These are phyloP conservation scores for Graphilbum sp. DNA, from an alignment of 2,329 filamentous ascomycete species.

Conservation along the genomic window DNA sequence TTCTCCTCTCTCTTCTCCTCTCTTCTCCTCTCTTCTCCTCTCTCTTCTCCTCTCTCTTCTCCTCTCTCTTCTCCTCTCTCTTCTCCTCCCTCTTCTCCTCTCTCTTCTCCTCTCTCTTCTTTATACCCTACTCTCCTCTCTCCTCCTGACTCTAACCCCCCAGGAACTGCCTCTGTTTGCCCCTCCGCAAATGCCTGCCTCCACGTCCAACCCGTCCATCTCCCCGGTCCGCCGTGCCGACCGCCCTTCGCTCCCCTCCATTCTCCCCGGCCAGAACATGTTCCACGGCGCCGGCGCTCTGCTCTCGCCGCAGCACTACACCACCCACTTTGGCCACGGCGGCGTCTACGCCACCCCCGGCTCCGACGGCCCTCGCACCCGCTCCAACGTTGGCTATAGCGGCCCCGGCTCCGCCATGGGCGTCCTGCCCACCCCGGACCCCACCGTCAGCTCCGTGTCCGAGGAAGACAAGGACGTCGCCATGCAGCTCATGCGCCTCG, in stretches of 20 bases:
- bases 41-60: slow-evolving; percentile 11
- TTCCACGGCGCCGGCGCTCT: slow-evolving; percentile 64
- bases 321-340: slow-evolving; percentile 34
- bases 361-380: slow-evolving; percentile 46
- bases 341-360: slow-evolving; percentile 46
- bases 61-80: slow-evolving; percentile 10
- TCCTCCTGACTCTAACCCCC: slow-evolving; percentile 1
- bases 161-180: slow-evolving; percentile 93
- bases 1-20: neutral
- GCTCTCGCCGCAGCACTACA: slow-evolving; percentile 70
- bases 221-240: slow-evolving; percentile 75
- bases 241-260: slow-evolving; percentile 58
- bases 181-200: slow-evolving; percentile 81
- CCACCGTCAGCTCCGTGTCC: slow-evolving; percentile 95
- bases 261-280: slow-evolving; percentile 59
- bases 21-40: neutral
- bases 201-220: slow-evolving; percentile 92
- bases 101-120: neutral
- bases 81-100: slow-evolving; percentile 1
- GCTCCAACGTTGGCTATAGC: slow-evolving; percentile 43
- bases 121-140: no score
- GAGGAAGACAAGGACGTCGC: slow-evolving; percentile 91
- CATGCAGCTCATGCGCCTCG: slow-evolving; percentile 88
- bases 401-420: slow-evolving; percentile 23
- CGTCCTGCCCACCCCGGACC: slow-evolving; percentile 81